Evolutionary conservation across 2,329 filamentous ascomycete species (phyloP).

Genomic region (Cladosporium oxysporum): DNA sequence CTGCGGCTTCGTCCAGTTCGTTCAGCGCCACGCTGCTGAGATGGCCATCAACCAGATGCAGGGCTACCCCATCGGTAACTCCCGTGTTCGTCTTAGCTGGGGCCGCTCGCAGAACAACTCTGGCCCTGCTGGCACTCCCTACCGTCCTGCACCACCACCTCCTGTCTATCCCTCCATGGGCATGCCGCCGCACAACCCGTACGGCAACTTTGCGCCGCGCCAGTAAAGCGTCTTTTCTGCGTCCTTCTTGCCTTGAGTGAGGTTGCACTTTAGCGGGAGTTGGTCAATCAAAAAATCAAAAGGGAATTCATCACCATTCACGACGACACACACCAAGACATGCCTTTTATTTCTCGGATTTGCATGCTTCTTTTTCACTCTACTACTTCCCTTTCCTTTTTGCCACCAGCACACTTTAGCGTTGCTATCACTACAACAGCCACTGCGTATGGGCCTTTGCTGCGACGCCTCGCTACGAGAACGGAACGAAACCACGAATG

Average conservation of each 20-base stretch:
- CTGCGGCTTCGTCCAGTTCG: conserved; percentile 98
- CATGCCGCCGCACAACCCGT: conserved; percentile 64
- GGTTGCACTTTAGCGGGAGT: conserved; percentile 45
- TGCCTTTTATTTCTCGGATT: conserved; percentile 19
- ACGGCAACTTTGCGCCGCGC: conserved; percentile 67
- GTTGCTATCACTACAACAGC: conserved; percentile 18
- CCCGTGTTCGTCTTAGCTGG: conserved; percentile 95
- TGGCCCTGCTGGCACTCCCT: conserved; percentile 90
- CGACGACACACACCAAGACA: conserved; percentile 23
- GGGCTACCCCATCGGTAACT: conserved; percentile 98
- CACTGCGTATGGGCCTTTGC: conserved; percentile 13
- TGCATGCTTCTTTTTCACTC: conserved; percentile 19
- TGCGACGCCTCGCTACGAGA: conserved; percentile 14
- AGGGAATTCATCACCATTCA: conserved; percentile 23
- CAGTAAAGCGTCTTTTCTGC: conserved; percentile 49
- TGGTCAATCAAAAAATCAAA: conserved; percentile 31
- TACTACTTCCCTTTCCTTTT: conserved; percentile 17
- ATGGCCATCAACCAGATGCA: conserved; percentile 99
- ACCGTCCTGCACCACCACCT: conserved; percentile 85
- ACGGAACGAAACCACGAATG: conserved; percentile 19
- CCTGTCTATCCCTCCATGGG: conserved; percentile 69
- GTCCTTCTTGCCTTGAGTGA: conserved; percentile 42
- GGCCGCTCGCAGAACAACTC: conserved; percentile 99
- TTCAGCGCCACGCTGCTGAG: conserved; percentile 96
- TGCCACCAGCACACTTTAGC: conserved; percentile 19